These are phyloP conservation scores for Sphaerulina populicola DNA, from an alignment of 2,329 filamentous ascomycete genomes.

Conservation along the genomic window DNA sequence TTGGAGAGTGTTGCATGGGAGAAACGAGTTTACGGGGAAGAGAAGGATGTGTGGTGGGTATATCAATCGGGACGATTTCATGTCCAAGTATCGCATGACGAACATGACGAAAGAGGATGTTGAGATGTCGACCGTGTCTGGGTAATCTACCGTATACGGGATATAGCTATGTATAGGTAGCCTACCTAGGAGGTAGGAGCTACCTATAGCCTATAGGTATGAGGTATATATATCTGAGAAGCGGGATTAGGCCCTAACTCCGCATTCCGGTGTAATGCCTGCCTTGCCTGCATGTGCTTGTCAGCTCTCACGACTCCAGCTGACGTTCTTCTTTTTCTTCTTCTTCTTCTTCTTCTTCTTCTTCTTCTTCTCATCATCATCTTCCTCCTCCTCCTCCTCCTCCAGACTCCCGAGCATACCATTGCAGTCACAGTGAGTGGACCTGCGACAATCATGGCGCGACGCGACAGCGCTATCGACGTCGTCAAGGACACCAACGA, in stretches of 20 bases:
- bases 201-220: too few relatives aligned
- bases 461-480: constrained; percentile 5
- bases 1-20: constrained; percentile 85
- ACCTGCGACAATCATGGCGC: neutral
- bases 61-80: constrained; percentile 71
- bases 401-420: neutral
- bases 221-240: too few relatives aligned
- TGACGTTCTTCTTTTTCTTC: neutral
- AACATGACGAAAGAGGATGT: constrained; percentile 45
- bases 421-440: neutral
- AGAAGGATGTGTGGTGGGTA: constrained; percentile 87
- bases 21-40: constrained; percentile 72
- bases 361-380: neutral
- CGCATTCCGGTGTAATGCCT: too few relatives aligned
- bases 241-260: too few relatives aligned
- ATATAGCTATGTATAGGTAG: neutral
- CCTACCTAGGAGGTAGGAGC: too few relatives aligned
- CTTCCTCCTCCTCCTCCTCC: neutral
- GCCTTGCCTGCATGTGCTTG: neutral
- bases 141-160: constrained; percentile 10
- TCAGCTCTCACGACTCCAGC: neutral
- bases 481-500: neutral
- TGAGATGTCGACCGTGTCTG: constrained; percentile 29
- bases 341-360: neutral
- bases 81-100: constrained; percentile 65